phyloP scores from a whole-genome alignment of 257 asterid genomes.

The Leptodermis oblonga region DNA sequence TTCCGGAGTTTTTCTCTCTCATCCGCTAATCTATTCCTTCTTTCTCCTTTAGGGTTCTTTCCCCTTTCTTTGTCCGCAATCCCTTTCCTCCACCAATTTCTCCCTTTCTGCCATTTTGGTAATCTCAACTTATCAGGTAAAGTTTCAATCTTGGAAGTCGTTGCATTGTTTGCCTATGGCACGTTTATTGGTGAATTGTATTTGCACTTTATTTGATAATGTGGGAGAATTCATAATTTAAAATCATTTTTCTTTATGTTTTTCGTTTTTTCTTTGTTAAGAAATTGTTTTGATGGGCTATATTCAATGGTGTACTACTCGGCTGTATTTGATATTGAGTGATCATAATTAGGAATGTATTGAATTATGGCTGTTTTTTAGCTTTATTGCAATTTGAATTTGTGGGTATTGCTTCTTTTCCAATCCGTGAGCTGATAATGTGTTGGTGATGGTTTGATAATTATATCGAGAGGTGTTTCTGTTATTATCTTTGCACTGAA shows the following conservation, averaged over 20 bases:
- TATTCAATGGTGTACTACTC: no score
- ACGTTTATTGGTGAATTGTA: not conserved
- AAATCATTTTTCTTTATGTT: not conserved
- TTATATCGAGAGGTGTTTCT: constrained; percentile 6
- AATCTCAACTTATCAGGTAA: not conserved
- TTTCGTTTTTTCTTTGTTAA: no score
- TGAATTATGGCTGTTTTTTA: constrained; percentile 1
- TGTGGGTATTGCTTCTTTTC: not conserved
- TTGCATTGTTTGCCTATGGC: not conserved
- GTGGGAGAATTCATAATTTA: not conserved
- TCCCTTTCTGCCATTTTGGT: constrained; percentile 13
- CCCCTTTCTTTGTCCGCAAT: constrained; percentile 15
- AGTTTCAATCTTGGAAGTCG: constrained; percentile 1
- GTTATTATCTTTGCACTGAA: constrained; percentile 5
- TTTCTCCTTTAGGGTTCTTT: constrained; percentile 56
- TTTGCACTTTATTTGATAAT: not conserved
- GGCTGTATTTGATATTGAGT: not conserved
- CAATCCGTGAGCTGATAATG: constrained; percentile 11
- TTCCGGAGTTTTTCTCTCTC: constrained; percentile 33
- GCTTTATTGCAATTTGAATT: not conserved
- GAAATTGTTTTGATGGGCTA: no score
- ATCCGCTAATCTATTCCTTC: constrained; percentile 13
- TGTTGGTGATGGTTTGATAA: constrained; percentile 10
- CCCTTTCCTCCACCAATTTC: constrained; percentile 2
- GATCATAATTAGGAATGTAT: not conserved